Evolutionary conservation across 371 early-diverging fungal genomes (phyloP).

Genomic region (Zychaea mexicana): DNA sequence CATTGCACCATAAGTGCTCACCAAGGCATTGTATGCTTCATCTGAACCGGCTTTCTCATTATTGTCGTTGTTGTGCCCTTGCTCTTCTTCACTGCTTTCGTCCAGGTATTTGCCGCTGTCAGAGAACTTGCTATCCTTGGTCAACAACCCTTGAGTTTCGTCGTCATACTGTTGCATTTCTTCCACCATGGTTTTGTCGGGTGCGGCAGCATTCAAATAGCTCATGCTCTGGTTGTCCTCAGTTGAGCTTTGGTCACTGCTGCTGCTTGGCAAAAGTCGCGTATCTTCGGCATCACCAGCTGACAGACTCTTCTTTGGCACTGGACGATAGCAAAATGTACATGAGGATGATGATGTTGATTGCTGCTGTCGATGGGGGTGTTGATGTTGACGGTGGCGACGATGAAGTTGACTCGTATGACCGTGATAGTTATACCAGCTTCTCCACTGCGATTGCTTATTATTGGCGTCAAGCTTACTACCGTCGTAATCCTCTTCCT

Average conservation of each 20-base stretch:
- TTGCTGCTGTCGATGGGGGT: neutral
- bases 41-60: too few relatives aligned
- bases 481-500: neutral
- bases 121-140: neutral
- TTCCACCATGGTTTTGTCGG: neutral
- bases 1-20: neutral
- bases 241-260: neutral
- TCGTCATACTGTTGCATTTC: neutral
- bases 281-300: slow-evolving; percentile 12
- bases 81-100: slow-evolving; percentile 11
- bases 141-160: neutral
- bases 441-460: slow-evolving; percentile 3
- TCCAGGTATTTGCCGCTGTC: neutral
- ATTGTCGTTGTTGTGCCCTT: slow-evolving; percentile 18
- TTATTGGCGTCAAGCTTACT: neutral
- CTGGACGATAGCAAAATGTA: slow-evolving; percentile 10
- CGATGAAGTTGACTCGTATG: too few relatives aligned
- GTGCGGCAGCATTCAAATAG: neutral
- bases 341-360: neutral
- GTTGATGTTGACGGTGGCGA: neutral
- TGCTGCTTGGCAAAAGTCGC: slow-evolving; percentile 1
- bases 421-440: slow-evolving; percentile 12
- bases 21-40: too few relatives aligned
- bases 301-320: slow-evolving; percentile 10
- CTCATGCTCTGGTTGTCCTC: slow-evolving; percentile 5